phyloP scores from a whole-genome alignment of 352 stramenopile genomes.

The Globisporangium barbulae region DNA sequence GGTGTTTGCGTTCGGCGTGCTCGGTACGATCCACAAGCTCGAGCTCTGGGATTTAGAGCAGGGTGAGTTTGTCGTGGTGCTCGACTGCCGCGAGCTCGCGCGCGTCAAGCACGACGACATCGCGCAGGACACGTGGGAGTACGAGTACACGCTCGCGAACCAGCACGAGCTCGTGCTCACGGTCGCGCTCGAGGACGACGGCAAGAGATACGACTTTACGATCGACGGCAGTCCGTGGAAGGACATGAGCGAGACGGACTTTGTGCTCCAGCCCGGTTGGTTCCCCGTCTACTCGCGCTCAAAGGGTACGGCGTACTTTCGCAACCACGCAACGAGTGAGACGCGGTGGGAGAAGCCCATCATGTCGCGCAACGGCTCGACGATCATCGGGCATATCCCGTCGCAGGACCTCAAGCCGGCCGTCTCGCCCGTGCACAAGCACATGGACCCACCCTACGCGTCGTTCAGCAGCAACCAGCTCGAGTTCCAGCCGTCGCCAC shows the following conservation, averaged over 20 bases:
- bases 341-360: conserved; percentile 79
- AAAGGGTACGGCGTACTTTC: conserved; percentile 70
- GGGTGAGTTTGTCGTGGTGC: conserved; percentile 75
- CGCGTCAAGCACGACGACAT: conserved; percentile 66
- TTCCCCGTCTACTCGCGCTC: conserved; percentile 79
- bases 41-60: conserved; percentile 64
- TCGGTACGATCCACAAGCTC: conserved; percentile 73
- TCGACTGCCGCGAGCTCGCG: conserved; percentile 63
- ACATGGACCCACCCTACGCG: conserved; percentile 1
- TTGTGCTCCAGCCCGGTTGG: conserved; percentile 74
- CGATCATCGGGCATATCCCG: conserved; percentile 26
- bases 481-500: conserved; percentile 13
- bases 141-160: conserved; percentile 66
- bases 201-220: conserved; percentile 72
- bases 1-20: conserved; percentile 82
- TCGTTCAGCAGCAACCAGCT: conserved; percentile 12
- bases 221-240: conserved; percentile 72
- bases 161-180: conserved; percentile 65
- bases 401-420: conserved; percentile 17
- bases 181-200: conserved; percentile 60
- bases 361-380: conserved; percentile 43
- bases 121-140: conserved; percentile 62
- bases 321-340: conserved; percentile 54
- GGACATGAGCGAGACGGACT: conserved; percentile 77
- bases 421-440: conserved; percentile 5